Conservation (phyloP, 106 monocot species). For the Chionographis japonica region DNA sequence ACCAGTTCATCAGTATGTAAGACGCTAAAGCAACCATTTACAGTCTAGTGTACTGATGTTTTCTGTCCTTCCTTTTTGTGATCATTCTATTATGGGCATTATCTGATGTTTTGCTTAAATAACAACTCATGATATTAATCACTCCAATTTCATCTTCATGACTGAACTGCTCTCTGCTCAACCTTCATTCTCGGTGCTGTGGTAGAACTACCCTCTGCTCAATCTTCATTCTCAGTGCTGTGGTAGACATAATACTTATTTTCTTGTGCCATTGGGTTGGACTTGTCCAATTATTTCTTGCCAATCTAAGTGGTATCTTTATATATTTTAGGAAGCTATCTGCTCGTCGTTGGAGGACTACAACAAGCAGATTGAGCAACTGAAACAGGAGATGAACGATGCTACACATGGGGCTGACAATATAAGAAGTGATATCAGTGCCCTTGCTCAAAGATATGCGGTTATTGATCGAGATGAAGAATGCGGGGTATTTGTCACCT, state of each 20-base stretch:
- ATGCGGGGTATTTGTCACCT: constrained; percentile 63
- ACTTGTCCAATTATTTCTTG: too few relatives aligned
- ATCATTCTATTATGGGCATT: too few relatives aligned
- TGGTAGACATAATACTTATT: not conserved
- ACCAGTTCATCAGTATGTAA: too few relatives aligned
- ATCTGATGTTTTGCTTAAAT: too few relatives aligned
- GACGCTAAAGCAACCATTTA: too few relatives aligned
- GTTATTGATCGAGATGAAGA: constrained; percentile 92
- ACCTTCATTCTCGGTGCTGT: too few relatives aligned
- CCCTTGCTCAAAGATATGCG: constrained; percentile 94
- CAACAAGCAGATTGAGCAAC: constrained; percentile 90
- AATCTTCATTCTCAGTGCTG: not conserved
- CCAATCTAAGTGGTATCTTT: not conserved
- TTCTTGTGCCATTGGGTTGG: not conserved
- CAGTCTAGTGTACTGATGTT: too few relatives aligned
- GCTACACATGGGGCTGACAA: constrained; percentile 96
- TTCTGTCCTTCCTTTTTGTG: too few relatives aligned
- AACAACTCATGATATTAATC: too few relatives aligned
- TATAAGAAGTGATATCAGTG: constrained; percentile 87
- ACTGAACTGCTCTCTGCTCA: too few relatives aligned
- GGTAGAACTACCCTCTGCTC: too few relatives aligned
- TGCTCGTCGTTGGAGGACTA: constrained; percentile 94
- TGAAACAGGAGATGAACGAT: constrained; percentile 97
- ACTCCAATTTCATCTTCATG: too few relatives aligned
- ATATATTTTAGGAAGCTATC: constrained; percentile 74